Evolutionary conservation across 2,329 filamentous ascomycete species (phyloP), one percentile per base, ranked within the genome.

Genomic region (Plectosphaerella sp.): DNA sequence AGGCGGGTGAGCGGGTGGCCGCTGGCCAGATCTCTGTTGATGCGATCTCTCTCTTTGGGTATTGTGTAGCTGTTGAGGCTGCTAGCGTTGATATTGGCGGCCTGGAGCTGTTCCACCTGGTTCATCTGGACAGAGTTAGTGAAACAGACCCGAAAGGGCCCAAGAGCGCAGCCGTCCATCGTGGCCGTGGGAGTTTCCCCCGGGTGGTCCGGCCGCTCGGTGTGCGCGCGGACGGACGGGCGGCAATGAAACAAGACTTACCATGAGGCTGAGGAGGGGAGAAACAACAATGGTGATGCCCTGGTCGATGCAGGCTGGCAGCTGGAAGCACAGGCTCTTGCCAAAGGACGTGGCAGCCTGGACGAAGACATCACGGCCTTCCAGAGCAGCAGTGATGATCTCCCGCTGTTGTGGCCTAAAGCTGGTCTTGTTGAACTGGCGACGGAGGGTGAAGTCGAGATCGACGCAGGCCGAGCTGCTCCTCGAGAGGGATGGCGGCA

Each of bases 281-380:
- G 91, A 96, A 39, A 97, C 80, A 35, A 97, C 92, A 54, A 97
- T 86, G 0, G 91, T 96, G 58, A 96, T 91, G 58, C 93, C 93
- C 67, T 86, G 83, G 62, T 93, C 88, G 52, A 96, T 86, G 33
- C 97, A 85, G 22, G 92, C 92, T 9, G 92, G 92, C 1, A 97
- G 78, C 67, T 97, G 92, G 65, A 93, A 97, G 72, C 93, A 97
- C 50, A 97, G 70, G 63, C 90, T 95, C 70, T 97, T 97, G 42
- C 92, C 93, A 67, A 97, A 97, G 10, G 87, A 90, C 3, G 89
- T 92, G 51, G 89, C 89, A 46, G 93, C 93, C 69, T 97, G 93
- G 1, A 97, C 80, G 64, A 96, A 97, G 43, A 97, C 88, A 85
- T 97, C 93, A 57, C 92, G 79, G 15, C 90, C 88, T 52, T 88